Percentiles rank a stretch among this genome's conserved stretches.
These are phyloP conservation scores for Ophiobolus disseminans DNA, from an alignment of 2,329 filamentous ascomycete genomes.

Conservation along the genomic window DNA sequence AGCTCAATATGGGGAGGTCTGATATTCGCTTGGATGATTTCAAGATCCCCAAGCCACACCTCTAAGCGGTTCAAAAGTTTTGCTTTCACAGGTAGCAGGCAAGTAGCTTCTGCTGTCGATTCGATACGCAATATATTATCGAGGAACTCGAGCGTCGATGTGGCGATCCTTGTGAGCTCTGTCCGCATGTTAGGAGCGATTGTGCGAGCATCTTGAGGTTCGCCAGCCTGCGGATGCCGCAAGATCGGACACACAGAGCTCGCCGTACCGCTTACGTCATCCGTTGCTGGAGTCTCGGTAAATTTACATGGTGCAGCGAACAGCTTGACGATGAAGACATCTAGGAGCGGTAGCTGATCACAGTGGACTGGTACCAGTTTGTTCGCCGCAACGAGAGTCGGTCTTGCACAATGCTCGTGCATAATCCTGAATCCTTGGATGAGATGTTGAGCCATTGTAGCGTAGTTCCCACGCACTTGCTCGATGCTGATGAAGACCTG, in stretches of 20 bases:
- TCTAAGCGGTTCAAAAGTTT: constrained; percentile 19
- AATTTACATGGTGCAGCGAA: constrained; percentile 29
- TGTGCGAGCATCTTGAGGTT: constrained; percentile 17
- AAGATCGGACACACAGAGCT: constrained; percentile 6
- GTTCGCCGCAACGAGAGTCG: constrained; percentile 33
- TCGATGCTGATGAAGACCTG: constrained; percentile 59
- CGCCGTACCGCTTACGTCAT: constrained; percentile 6
- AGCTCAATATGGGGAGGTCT: constrained; percentile 9
- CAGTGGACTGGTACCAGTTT: constrained; percentile 44
- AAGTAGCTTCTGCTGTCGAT: constrained; percentile 12
- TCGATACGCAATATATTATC: constrained; percentile 20
- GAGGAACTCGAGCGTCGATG: constrained; percentile 20
- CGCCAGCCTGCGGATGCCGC: constrained; percentile 7
- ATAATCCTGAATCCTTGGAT: constrained; percentile 55
- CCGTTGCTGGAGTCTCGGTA: constrained; percentile 15
- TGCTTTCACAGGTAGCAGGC: constrained; percentile 21
- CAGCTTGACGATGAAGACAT: constrained; percentile 29
- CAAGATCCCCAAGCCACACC: constrained; percentile 17
- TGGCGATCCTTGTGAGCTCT: constrained; percentile 21
- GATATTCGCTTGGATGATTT: constrained; percentile 8
- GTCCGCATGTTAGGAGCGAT: constrained; percentile 27
- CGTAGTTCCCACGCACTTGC: constrained; percentile 52
- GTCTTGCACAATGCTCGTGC: constrained; percentile 51
- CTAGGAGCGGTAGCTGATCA: constrained; percentile 47
- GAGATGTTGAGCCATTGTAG: constrained; percentile 54